Evolutionary conservation across 805 yeast genomes (phyloP).

Genomic region (Candida namnaoensis): DNA sequence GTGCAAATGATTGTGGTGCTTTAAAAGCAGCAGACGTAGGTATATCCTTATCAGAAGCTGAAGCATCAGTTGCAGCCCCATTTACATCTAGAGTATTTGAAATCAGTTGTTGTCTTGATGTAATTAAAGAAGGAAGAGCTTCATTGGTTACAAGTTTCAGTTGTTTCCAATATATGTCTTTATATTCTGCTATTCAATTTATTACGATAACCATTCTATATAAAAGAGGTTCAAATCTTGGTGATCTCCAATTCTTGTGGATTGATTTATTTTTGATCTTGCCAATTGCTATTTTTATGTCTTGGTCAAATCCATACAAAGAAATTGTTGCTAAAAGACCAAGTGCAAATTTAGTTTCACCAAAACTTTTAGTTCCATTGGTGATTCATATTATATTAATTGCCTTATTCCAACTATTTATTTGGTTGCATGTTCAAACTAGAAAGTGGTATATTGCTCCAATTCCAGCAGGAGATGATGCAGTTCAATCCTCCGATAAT

Average conservation of each 20-base stretch:
- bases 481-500: slow-evolving; percentile 83
- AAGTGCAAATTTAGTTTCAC: slow-evolving; percentile 86
- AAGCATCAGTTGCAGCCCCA: slow-evolving; percentile 98
- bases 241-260: slow-evolving; percentile 94
- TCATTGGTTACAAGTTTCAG: slow-evolving; percentile 91
- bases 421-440: slow-evolving; percentile 55
- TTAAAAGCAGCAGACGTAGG: slow-evolving; percentile 97
- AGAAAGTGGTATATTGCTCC: slow-evolving; percentile 77
- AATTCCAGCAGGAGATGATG: slow-evolving; percentile 71
- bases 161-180: slow-evolving; percentile 96
- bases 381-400: slow-evolving; percentile 66
- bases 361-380: slow-evolving; percentile 78
- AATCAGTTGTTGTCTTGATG: slow-evolving; percentile 85
- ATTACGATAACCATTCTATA: slow-evolving; percentile 79
- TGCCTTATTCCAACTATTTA: slow-evolving; percentile 51
- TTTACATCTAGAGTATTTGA: slow-evolving; percentile 88
- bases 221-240: slow-evolving; percentile 83
- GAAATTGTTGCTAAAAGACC: slow-evolving; percentile 67
- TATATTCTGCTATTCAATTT: slow-evolving; percentile 95
- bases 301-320: slow-evolving; percentile 83
- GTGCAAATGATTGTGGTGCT: slow-evolving; percentile 99
- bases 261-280: slow-evolving; percentile 85
- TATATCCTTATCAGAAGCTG: slow-evolving; percentile 91
- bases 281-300: slow-evolving; percentile 95
- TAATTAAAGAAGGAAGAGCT: slow-evolving; percentile 91